phyloP scores from a whole-genome alignment of 306 rosid species.

The Lablab purpureus region DNA sequence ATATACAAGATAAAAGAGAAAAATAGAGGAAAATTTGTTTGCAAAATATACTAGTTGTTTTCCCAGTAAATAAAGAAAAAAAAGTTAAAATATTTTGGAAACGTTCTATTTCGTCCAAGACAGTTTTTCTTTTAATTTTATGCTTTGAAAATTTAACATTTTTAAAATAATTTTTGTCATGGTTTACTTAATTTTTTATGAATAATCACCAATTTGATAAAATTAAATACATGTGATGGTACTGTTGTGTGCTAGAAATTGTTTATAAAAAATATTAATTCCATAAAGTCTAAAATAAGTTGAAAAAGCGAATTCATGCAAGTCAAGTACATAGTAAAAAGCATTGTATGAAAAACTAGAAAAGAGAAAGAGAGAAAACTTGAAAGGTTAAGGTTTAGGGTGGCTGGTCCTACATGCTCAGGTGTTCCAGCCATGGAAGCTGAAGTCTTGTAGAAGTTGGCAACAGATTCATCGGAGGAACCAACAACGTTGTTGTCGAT shows the following conservation, averaged over 20 bases:
- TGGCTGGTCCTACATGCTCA: constrained; percentile 55
- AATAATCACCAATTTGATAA: no score
- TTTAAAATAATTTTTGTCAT: neutral
- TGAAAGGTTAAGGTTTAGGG: neutral
- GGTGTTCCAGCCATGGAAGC: constrained; percentile 77
- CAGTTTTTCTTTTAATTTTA: neutral
- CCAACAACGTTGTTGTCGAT: constrained; percentile 13
- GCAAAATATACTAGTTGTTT: neutral
- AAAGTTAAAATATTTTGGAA: neutral
- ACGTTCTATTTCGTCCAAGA: neutral
- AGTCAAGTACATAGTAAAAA: neutral
- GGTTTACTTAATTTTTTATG: no score
- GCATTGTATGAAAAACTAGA: neutral
- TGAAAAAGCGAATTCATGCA: neutral
- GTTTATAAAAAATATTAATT: neutral
- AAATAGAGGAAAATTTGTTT: neutral
- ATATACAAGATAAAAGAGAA: neutral
- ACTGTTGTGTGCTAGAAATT: no score
- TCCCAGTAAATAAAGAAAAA: neutral
- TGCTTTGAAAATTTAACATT: neutral
- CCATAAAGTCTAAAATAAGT: neutral
- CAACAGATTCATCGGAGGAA: constrained; percentile 29
- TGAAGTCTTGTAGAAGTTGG: constrained; percentile 59
- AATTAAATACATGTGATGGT: no score
- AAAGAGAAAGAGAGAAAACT: neutral